Base-by-base conservation (phyloP, 352 stramenopile species). In the Phytophthora megakarya region DNA sequence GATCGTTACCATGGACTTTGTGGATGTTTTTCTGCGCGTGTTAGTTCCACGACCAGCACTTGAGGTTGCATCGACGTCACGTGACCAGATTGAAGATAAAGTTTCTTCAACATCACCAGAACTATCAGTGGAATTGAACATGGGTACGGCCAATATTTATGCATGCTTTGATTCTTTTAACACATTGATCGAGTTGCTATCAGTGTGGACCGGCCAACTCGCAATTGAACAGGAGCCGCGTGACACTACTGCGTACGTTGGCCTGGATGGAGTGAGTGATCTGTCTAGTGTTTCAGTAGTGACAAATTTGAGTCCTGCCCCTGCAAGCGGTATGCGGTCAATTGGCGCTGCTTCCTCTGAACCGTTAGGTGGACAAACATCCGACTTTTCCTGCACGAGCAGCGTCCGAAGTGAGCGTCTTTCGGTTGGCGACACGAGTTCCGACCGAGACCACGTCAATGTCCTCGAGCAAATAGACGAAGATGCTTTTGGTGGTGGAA, bases 81-180 rank as follows among this genome's bases (percentile, higher is more conserved):
- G 33, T 40, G 50, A 45, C 6, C 45, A 62, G 21, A 19, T 72
- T 10, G 62, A 85, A 48, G 58, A 83, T 3, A 86, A 82, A 42
- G 46, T 65, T 12, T 42, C 72, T 0, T 77, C 78, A n/a, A 45
- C 71, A 2, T 82, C 83, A 13, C 86, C 84, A 7, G 84, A 96
- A 61, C 32, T 96, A 38, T 89, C 86, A 3, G 73, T 94, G 42
- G 88, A 96, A 55, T 61, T 96, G 40, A 95, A 80, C 42, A 48
- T 96, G 19, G 88, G 88, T 6, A 95, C 86, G 15, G 83, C 86
- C 10, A 93, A 94, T 71, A 88, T 96, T 63, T 95, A 96, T 59
- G 85, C 85, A 15, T 96, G 88, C 30, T 96, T 94, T 65, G 88
- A 96, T 70, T 96, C 88, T 26, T 96, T 94, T 67, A 92, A 92